These are phyloP conservation scores for Thelonectria rubi DNA, from an alignment of 2,329 filamentous ascomycete genomes.

Conservation along the genomic window DNA sequence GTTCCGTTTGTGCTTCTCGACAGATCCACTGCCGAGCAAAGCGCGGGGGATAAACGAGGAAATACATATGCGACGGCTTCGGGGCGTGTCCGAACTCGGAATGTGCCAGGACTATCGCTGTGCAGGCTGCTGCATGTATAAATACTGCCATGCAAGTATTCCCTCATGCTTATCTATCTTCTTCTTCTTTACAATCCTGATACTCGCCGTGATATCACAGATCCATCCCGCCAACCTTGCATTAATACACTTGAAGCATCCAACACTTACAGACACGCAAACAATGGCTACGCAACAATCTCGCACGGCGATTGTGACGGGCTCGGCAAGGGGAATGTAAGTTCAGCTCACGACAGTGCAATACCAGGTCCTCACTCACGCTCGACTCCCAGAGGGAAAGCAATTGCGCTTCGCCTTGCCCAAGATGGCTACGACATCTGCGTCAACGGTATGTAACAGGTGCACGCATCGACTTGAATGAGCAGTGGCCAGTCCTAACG, in stretches of 20 bases:
- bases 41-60: not conserved
- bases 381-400: conserved; percentile 58
- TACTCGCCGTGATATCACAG: not conserved
- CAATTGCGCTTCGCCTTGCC: conserved; percentile 70
- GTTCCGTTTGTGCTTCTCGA: not conserved
- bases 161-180: not conserved
- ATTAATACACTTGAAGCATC: not conserved
- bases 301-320: conserved; percentile 22
- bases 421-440: conserved; percentile 72
- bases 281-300: conserved; percentile 3
- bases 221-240: not conserved
- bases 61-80: not conserved
- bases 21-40: not conserved
- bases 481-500: not conserved
- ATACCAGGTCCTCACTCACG: not conserved
- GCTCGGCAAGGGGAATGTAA: conserved; percentile 22
- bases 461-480: not conserved
- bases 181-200: not conserved
- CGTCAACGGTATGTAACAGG: conserved; percentile 46
- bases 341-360: not conserved
- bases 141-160: not conserved
- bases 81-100: not conserved
- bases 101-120: not conserved
- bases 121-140: not conserved
- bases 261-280: not conserved